Evolutionary conservation across 306 rosid species (phyloP).

Genomic region (Malus sieversii): DNA sequence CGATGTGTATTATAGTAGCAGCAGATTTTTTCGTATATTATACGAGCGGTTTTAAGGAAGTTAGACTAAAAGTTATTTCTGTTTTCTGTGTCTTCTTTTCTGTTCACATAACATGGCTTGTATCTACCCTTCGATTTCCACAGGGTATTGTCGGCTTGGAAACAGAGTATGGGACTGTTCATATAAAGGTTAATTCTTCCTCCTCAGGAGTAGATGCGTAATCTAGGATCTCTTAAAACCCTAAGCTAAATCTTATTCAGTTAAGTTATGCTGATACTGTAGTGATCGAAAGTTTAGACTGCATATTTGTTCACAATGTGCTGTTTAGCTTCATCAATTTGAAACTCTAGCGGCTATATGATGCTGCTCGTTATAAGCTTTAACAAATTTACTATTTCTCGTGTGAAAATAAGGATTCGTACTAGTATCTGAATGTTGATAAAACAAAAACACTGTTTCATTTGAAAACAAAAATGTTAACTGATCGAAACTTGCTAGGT

Average conservation of each 20-base stretch:
- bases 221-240: neutral
- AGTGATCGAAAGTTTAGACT: no score
- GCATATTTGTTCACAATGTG: neutral
- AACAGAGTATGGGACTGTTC: constrained; percentile 67
- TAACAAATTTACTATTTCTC: neutral
- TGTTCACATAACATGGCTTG: neutral
- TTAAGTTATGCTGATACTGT: neutral
- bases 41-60: neutral
- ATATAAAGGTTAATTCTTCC: constrained; percentile 53
- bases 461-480: neutral
- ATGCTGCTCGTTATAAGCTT: neutral
- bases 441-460: no score
- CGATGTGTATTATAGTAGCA: no score
- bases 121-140: constrained; percentile 1
- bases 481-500: neutral
- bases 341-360: neutral
- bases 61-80: neutral
- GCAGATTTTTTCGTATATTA: neutral
- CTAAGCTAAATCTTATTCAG: neutral
- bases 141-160: constrained; percentile 67
- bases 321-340: no score
- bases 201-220: neutral
- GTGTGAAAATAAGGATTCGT: neutral
- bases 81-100: neutral
- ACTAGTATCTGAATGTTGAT: neutral